These are phyloP conservation scores for Starmerella bombicola DNA, from an alignment of 805 yeast species.

Conservation along the genomic window DNA sequence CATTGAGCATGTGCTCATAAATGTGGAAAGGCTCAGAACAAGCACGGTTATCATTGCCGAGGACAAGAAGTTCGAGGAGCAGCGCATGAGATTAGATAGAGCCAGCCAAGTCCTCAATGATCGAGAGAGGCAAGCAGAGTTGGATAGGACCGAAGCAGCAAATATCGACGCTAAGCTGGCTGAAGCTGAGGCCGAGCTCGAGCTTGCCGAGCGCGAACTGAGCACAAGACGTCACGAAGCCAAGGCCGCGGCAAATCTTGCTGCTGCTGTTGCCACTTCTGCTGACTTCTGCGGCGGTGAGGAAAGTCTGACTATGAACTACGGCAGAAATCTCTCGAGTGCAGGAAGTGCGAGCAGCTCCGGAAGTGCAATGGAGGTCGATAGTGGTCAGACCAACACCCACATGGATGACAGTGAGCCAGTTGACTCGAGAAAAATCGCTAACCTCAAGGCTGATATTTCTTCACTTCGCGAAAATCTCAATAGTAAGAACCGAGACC, in stretches of 20 bases:
- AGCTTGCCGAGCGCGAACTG: conserved; percentile 7
- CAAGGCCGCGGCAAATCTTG: neutral
- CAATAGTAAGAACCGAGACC: neutral
- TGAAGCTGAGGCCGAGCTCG: conserved; percentile 12
- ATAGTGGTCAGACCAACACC: neutral
- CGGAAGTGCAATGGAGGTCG: neutral
- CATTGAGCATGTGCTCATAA: conserved; percentile 61
- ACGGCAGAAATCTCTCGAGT: neutral
- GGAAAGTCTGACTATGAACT: conserved; percentile 1
- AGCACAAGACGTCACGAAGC: conserved; percentile 1
- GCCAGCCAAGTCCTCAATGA: conserved; percentile 8
- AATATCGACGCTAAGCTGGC: conserved; percentile 11
- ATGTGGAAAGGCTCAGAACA: conserved; percentile 40
- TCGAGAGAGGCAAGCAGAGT: conserved; percentile 2
- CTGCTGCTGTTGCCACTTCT: neutral
- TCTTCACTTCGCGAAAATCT: conserved; percentile 3
- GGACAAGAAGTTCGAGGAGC: conserved; percentile 5
- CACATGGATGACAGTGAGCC: neutral
- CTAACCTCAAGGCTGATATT: neutral
- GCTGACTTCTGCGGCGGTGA: neutral
- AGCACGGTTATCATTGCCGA: conserved; percentile 3
- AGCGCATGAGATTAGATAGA: conserved; percentile 2
- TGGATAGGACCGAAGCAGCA: conserved; percentile 6
- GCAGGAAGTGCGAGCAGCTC: neutral
- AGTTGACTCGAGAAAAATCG: neutral